These are phyloP conservation scores for Trichoderma reesei DNA, from an alignment of 495 filamentous ascomycete species.

Conservation along the genomic window DNA sequence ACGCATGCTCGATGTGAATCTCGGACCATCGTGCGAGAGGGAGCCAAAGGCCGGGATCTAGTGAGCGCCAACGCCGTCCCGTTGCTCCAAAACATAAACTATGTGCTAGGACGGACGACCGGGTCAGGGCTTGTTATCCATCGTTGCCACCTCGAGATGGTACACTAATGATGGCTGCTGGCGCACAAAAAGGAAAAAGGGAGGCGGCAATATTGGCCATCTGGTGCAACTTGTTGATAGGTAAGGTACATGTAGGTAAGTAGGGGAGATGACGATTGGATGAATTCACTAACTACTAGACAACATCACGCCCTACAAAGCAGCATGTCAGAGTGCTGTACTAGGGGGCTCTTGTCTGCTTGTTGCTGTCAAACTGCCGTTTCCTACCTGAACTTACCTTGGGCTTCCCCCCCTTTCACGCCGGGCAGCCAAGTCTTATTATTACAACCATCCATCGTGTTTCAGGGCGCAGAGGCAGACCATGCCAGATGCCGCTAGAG, in stretches of 20 bases:
- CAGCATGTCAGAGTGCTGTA: background rate
- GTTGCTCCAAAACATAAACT: background rate
- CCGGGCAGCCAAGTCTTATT: background rate
- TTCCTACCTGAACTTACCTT: background rate
- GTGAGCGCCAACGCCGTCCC: constrained; percentile 5
- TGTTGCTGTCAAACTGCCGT: constrained; percentile 3
- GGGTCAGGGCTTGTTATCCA: background rate
- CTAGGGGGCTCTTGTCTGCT: constrained; percentile 1
- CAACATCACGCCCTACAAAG: no score
- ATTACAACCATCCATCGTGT: constrained; percentile 1
- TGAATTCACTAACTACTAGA: no score
- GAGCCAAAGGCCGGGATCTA: background rate
- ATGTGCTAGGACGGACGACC: no score
- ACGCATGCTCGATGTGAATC: background rate
- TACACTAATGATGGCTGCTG: background rate
- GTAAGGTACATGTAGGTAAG: no score
- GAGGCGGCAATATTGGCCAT: background rate
- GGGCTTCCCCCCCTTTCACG: constrained; percentile 1
- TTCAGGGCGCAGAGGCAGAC: constrained; percentile 1
- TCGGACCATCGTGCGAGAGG: background rate
- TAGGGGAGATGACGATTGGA: no score
- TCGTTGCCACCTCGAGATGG: background rate
- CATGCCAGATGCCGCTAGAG: constrained; percentile 4
- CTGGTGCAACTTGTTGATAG: no score
- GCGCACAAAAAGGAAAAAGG: background rate